phyloP scores from a whole-genome alignment of 768 basidiomycete species.

The Suillus subalutaceus region DNA sequence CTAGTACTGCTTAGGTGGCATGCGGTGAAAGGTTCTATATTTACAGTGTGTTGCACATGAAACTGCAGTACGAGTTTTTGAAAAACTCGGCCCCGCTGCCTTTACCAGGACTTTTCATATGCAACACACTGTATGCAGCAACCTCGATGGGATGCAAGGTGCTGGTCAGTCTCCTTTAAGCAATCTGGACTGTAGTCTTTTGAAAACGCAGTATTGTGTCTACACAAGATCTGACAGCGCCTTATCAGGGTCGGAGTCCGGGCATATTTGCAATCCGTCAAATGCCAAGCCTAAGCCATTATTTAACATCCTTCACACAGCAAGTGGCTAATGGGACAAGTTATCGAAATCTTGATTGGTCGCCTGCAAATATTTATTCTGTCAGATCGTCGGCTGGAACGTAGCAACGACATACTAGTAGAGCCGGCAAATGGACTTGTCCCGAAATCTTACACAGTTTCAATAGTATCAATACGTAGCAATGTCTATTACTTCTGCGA shows the following conservation, averaged over 20 bases:
- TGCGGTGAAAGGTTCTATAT: neutral
- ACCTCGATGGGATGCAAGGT: neutral
- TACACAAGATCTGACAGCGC: neutral
- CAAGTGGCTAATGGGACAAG: neutral
- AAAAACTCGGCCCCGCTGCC: too few species aligned
- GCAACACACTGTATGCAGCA: too few species aligned
- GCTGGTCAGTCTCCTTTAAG: neutral
- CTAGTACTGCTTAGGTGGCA: neutral
- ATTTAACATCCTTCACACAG: neutral
- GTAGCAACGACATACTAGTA: neutral
- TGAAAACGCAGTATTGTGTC: neutral
- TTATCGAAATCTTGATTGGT: neutral
- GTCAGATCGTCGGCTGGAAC: neutral
- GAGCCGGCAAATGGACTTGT: neutral
- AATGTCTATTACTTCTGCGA: neutral
- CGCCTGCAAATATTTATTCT: neutral
- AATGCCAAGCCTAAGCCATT: too few species aligned
- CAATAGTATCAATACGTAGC: too few species aligned
- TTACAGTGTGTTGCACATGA: neutral
- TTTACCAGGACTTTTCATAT: too few species aligned
- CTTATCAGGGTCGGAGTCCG: neutral
- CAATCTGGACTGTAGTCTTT: too few species aligned
- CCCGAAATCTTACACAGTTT: neutral
- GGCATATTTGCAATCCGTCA: neutral
- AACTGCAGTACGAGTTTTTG: too few species aligned